Evolutionary conservation across 805 yeast genomes (phyloP).

Genomic region (Candida michaelii): DNA sequence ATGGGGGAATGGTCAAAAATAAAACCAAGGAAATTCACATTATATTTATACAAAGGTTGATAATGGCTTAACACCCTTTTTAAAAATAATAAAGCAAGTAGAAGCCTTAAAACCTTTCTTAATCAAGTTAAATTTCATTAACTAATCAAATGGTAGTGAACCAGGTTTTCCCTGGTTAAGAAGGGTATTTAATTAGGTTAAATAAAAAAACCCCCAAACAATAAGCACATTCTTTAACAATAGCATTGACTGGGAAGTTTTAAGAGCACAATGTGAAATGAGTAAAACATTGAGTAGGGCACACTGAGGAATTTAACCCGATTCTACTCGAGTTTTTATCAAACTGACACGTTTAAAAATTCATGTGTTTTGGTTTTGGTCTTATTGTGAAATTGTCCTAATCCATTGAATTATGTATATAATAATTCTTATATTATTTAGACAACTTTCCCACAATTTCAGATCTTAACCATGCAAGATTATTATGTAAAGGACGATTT

Average conservation of each 20-base stretch:
- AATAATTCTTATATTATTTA: no score
- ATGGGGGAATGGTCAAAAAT: background rate
- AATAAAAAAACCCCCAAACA: slow-evolving; percentile 7
- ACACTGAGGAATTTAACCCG: slow-evolving; percentile 1
- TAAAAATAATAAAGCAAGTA: background rate
- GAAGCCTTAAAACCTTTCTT: slow-evolving; percentile 2
- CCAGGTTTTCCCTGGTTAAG: background rate
- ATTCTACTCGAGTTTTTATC: background rate
- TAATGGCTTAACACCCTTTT: background rate
- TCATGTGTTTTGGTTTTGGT: background rate
- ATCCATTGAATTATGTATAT: no score
- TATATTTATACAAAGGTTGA: slow-evolving; percentile 1
- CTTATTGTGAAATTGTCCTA: no score
- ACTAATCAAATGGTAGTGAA: background rate
- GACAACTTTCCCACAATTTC: background rate
- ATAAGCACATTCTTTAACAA: background rate
- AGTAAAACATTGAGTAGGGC: background rate
- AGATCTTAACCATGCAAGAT: slow-evolving; percentile 1
- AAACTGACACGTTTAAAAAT: background rate
- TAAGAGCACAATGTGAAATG: slow-evolving; percentile 3
- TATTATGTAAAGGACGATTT: background rate
- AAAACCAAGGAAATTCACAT: background rate
- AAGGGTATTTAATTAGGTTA: slow-evolving; percentile 1
- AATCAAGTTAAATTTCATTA: background rate
- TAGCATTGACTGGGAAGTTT: slow-evolving; percentile 2